Evolutionary conservation across 2,329 filamentous ascomycete species (phyloP).

Genomic region (Beauveria varroae): DNA sequence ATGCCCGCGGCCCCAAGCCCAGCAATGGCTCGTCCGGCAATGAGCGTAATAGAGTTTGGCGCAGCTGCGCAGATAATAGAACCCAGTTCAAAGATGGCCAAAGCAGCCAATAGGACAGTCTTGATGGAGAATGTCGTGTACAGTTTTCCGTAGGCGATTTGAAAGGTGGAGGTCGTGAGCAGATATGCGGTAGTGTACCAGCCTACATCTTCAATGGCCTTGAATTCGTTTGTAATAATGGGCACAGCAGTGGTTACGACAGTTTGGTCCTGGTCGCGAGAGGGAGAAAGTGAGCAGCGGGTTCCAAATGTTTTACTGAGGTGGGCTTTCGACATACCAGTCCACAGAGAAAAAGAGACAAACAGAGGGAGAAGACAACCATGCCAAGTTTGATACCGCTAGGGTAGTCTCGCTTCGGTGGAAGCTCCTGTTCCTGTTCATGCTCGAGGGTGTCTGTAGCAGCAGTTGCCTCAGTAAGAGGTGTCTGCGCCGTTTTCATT

Average conservation of each 20-base stretch:
- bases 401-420: neutral
- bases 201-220: constrained; percentile 20
- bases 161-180: constrained; percentile 40
- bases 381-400: neutral
- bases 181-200: constrained; percentile 45
- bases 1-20: constrained; percentile 41
- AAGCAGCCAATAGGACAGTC: constrained; percentile 32
- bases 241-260: neutral
- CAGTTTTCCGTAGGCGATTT: constrained; percentile 41
- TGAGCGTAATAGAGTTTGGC: constrained; percentile 39
- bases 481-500: too few species aligned
- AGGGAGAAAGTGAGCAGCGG: neutral
- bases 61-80: constrained; percentile 36
- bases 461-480: too few species aligned
- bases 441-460: too few species aligned
- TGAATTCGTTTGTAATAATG: constrained; percentile 10
- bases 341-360: neutral
- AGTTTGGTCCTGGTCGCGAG: neutral
- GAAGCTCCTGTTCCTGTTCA: too few species aligned
- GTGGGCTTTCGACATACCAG: neutral
- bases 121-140: constrained; percentile 45
- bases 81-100: constrained; percentile 36
- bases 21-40: constrained; percentile 26
- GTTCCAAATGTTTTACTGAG: neutral
- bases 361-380: neutral